phyloP scores from a whole-genome alignment of 73 alveolate genomes.

The Effrenium voratum region DNA sequence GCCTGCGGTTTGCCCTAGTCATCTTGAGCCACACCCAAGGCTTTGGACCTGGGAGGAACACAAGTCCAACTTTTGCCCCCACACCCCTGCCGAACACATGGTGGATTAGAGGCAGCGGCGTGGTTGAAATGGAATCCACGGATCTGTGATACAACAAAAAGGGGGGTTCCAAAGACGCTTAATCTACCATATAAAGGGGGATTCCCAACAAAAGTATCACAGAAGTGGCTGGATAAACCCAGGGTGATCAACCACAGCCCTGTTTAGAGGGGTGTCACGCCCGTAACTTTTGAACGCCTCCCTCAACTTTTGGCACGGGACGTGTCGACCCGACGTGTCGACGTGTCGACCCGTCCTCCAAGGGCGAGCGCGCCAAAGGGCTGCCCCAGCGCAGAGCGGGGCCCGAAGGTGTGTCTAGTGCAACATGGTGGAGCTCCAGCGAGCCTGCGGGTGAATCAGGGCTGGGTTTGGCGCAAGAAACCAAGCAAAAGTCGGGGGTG shows the following conservation, averaged over 20 bases:
- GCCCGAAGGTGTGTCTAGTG: neutral
- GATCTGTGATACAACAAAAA: neutral
- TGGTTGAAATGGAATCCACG: neutral
- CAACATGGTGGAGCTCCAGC: slow-evolving; percentile 47
- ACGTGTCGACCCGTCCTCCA: no score
- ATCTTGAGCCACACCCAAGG: no score
- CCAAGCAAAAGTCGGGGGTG: no score
- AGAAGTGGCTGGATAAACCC: neutral
- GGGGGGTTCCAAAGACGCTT: neutral
- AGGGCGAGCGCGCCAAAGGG: slow-evolving; percentile 23
- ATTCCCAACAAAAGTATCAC: neutral
- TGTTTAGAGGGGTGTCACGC: neutral
- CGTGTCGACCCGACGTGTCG: neutral
- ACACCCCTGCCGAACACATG: neutral
- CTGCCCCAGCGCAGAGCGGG: slow-evolving; percentile 24
- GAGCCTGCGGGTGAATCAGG: no score
- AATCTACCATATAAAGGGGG: neutral
- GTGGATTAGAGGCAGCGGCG: neutral
- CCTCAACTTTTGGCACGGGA: neutral
- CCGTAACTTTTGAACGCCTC: neutral
- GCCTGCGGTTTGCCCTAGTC: no score
- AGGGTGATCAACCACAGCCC: neutral
- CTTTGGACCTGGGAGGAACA: slow-evolving; percentile 9
- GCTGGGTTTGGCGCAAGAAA: no score
- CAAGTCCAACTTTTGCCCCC: no score